Conservation (phyloP, 2,329 filamentous ascomycete genomes). For the Curvularia eragrostidis region DNA sequence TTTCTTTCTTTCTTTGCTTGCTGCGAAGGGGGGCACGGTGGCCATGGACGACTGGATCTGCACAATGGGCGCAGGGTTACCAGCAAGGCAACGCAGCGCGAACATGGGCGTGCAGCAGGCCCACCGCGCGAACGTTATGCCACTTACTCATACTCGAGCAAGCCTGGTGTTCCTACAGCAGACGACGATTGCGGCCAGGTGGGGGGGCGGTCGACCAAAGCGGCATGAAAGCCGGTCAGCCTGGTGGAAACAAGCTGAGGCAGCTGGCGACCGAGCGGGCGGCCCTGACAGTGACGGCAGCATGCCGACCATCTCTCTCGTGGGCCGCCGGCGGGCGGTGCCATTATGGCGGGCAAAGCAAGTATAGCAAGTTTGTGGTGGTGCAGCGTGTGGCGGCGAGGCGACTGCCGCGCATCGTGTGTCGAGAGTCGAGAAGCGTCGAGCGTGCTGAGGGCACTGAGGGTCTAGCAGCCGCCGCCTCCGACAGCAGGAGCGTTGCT, state of each 20-base stretch:
- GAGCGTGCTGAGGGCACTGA: not conserved
- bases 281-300: slow-evolving; percentile 7
- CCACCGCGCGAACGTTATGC: not conserved
- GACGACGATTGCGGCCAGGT: slow-evolving; percentile 17
- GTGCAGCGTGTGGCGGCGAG: not conserved
- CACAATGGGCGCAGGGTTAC: too few species aligned
- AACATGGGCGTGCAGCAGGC: not conserved
- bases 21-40: not conserved
- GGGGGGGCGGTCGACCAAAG: slow-evolving; percentile 5
- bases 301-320: not conserved
- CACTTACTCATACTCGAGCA: slow-evolving; percentile 4
- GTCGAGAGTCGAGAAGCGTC: not conserved
- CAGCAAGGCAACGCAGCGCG: too few species aligned
- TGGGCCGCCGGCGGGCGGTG: not conserved
- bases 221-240: slow-evolving; percentile 16
- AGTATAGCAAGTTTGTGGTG: slow-evolving; percentile 8
- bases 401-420: not conserved
- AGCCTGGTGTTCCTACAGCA: slow-evolving; percentile 7
- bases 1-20: not conserved
- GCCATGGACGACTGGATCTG: not conserved
- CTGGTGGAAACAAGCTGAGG: slow-evolving; percentile 9
- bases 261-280: slow-evolving; percentile 10
- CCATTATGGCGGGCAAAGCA: slow-evolving; percentile 9
- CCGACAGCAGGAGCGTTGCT: slow-evolving; percentile 5
- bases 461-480: not conserved